phyloP scores from a whole-genome alignment of 768 basidiomycete species.

The Naganishia vishniacii region DNA sequence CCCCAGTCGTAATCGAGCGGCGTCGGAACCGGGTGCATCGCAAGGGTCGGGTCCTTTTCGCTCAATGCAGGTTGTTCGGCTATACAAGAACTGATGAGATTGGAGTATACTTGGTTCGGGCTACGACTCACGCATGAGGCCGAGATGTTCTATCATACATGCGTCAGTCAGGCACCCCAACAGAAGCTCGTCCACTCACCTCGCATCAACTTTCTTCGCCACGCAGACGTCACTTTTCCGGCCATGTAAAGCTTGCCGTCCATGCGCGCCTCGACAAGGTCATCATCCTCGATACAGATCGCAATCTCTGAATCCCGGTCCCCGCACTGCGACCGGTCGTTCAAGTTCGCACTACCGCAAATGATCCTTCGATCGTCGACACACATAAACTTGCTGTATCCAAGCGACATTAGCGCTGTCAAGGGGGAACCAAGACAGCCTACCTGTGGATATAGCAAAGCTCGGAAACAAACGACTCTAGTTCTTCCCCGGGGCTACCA shows the following conservation, averaged over 20 bases:
- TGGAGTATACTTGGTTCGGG: too few relatives aligned
- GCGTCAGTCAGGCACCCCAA: slow-evolving; percentile 27
- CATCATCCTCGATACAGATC: slow-evolving; percentile 80
- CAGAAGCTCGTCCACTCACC: slow-evolving; percentile 52
- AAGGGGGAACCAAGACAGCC: slow-evolving; percentile 12
- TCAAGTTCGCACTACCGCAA: slow-evolving; percentile 80
- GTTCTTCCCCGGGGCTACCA: slow-evolving; percentile 76
- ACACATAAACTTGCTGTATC: slow-evolving; percentile 70
- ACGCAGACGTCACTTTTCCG: slow-evolving; percentile 71
- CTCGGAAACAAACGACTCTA: slow-evolving; percentile 61
- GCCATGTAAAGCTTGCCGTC: slow-evolving; percentile 66
- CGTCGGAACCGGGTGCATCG: slow-evolving; percentile 71
- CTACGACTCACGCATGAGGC: slow-evolving; percentile 26
- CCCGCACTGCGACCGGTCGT: slow-evolving; percentile 53
- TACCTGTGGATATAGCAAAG: slow-evolving; percentile 36
- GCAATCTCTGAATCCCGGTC: slow-evolving; percentile 95
- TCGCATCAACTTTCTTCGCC: slow-evolving; percentile 75
- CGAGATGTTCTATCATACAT: slow-evolving; percentile 30
- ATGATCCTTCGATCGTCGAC: slow-evolving; percentile 87
- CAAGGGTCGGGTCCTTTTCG: slow-evolving; percentile 50
- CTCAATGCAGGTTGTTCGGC: slow-evolving; percentile 58
- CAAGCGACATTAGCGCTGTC: too few relatives aligned
- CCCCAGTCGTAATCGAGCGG: slow-evolving; percentile 64
- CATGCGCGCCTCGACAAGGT: slow-evolving; percentile 70
- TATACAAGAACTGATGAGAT: background rate